Evolutionary conservation across 2,329 filamentous ascomycete species (phyloP), one percentile per base, ranked within the genome.

Genomic region (Microsporum ferrugineum): DNA sequence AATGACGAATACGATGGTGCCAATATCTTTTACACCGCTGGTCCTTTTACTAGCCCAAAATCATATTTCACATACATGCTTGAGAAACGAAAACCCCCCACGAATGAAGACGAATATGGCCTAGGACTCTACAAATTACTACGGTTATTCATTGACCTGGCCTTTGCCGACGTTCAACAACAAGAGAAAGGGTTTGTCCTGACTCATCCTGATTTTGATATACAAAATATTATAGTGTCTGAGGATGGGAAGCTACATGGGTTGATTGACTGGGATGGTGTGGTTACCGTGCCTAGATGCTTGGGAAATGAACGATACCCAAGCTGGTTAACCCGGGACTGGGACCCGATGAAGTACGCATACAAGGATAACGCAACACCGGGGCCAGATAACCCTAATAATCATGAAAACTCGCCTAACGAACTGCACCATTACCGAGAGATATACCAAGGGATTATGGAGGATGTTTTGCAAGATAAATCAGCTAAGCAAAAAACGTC

Each of bases 331-430:
- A 64, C 63, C 8, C 58, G 62, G 7, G 63, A 65, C 49, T 61
- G 62, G 62, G 60, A 63, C 58, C 47, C 38, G n/a, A n/a, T 53
- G 2, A 62, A 57, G 56, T 65, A 64, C 36, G 27, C 23, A 45
- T 61, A 45, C 29, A 23, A 59, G 8, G 59, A 59, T 47, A 43
- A 63, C 77, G 41, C 72, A 77, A 65, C 76, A 74, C 47, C 75
- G 76, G 75, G 60, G 51, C 60, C 60, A 58, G 53, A 58, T 49
- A 53, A 33, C 36, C 55, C 55, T 14, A 61, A 61, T 45, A 58
- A 58, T 53, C 12, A 41, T 27, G 53, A 58, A 41, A 58, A 58
- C 39, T 61, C 60, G 39, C 60, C 60, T 29, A 39, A 4, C 14
- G 60, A 61, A 43, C 53, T 61, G 10, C 29, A 61, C 23, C 51